Evolutionary conservation across 2,329 filamentous ascomycete species (phyloP), one percentile per base, ranked within the genome.

Genomic region (Diplodia sapinea): DNA sequence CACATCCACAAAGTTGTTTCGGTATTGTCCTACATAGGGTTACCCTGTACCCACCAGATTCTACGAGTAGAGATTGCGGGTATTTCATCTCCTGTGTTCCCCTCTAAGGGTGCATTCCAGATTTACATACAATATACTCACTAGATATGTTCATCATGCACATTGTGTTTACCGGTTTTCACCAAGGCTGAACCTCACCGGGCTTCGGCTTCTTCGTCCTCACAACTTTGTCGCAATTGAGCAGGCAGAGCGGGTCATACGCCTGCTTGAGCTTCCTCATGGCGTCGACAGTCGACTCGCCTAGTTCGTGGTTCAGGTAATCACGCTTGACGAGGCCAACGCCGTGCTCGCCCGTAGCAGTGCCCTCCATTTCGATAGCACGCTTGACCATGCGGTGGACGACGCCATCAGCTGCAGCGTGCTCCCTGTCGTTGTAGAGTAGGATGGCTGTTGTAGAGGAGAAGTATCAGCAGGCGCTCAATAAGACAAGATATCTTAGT

Each of bases 191-290:
- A 11, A 78, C 70, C 70, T 85, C 83, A 26, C 82, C 83, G 20
- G 79, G 73, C 65, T 78, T 79, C 15, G 83, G 82, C 70, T 76
- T 75, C 51, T 65, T 51, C 43, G 56, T 67, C n/a, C 87, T 79
- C n/a, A 89, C 83, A 69, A 89, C 82, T 78, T 89, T 89, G 75
- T 89, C 87, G 72, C 86, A 88, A 71, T 89, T 89, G 31, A 89
- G 81, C 71, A 89, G 74, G 72, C 87, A 87, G 52, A 93, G 81
- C 3, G 92, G 92, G 77, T 95, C 92, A 70, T 93, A 90, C 0
- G 92, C 90, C 73, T 88, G 84, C 82, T 95, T 95, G 77, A 94
- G 88, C 84, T 90, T 91, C 79, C 92, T 86, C 92, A 96, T 96
- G 26, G 90, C 84, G 79, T 94, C 91, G 9, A 96, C 91, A 0